Evolutionary conservation across 75 land plant genomes (phyloP).

Genomic region (Ceratopteris richardii): DNA sequence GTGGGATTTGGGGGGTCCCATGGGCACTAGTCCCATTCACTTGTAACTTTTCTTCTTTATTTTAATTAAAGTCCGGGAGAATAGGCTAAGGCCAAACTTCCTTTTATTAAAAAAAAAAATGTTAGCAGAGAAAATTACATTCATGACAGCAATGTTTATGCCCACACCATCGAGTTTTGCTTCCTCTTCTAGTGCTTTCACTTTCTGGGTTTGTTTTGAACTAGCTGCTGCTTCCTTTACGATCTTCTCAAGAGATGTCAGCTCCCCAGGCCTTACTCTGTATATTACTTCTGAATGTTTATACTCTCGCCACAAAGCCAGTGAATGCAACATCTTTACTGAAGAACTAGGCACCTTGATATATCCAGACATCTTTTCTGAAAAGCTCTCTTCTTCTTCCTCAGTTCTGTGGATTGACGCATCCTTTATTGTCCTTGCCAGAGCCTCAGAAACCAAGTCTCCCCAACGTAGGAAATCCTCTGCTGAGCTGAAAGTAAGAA

Average conservation of each 20-base stretch:
- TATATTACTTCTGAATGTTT: not conserved
- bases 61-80: too few species aligned
- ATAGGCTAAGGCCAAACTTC: too few species aligned
- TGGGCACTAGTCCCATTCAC: too few species aligned
- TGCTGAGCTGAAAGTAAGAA: constrained; percentile 51
- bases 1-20: too few species aligned
- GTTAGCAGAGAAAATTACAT: constrained; percentile 24
- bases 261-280: constrained; percentile 13
- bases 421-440: constrained; percentile 21
- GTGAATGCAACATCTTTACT: not conserved
- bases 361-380: constrained; percentile 18
- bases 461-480: constrained; percentile 62
- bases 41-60: too few species aligned
- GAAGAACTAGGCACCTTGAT: constrained; percentile 1
- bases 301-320: not conserved
- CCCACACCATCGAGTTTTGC: constrained; percentile 57
- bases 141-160: constrained; percentile 28
- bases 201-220: constrained; percentile 34
- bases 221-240: constrained; percentile 42
- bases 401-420: not conserved
- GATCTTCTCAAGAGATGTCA: constrained; percentile 35
- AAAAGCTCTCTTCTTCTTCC: not conserved
- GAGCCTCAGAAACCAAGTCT: constrained; percentile 52
- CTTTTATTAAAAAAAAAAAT: too few species aligned
- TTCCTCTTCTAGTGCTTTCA: constrained; percentile 37